Evolutionary conservation across 495 filamentous ascomycete species (phyloP), one percentile per base, ranked within the genome.

Genomic region (Podospora appendiculata): DNA sequence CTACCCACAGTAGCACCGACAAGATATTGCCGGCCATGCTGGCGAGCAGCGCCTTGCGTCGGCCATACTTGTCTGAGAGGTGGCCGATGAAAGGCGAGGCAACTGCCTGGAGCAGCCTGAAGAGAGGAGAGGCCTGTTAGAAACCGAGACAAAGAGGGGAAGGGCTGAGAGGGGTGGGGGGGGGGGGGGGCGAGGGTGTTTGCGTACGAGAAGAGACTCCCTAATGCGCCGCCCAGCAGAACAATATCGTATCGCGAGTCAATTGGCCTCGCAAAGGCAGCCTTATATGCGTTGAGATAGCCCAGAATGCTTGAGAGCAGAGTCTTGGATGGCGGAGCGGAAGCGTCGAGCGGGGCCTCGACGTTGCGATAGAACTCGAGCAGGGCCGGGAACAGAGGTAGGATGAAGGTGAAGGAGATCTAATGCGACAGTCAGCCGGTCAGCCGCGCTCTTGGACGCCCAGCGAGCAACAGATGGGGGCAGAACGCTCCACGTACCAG

Each of bases 221-320:
- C 94, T 6, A 99, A 74, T 17, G 93, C 94, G 12, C 94, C 94
- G 33, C 94, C 94, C 12, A 99, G 83, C 42, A 99, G 82, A 41
- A 97, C 92, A 54, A 97, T 92, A 63, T 99, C 94, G 73, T 97
- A 97, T 68, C 88, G 86, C 45, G 88, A 89, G 61, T 93, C 91
- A 70, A 97, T 99, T 40, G 93, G 90, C 41, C 85, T 84, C 45
- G 89, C 83, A 66, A 99, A 99, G 41, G 88, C 79, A 50, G 89
- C 86, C 70, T 99, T 99, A 78, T 97, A 99, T 44, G 88, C 75
- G 69, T 99, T 96, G 33, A 99, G 80, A 62, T 85, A 90, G 54
- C 75, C 71, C 55, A 97, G 82, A 51, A 96, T 82, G 48, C 77
- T 80, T 52, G 86, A 83, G 33, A 99, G 82, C 40, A 94, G 66